phyloP scores from a whole-genome alignment of 352 stramenopile genomes.

The Aphanomyces stellatus region DNA sequence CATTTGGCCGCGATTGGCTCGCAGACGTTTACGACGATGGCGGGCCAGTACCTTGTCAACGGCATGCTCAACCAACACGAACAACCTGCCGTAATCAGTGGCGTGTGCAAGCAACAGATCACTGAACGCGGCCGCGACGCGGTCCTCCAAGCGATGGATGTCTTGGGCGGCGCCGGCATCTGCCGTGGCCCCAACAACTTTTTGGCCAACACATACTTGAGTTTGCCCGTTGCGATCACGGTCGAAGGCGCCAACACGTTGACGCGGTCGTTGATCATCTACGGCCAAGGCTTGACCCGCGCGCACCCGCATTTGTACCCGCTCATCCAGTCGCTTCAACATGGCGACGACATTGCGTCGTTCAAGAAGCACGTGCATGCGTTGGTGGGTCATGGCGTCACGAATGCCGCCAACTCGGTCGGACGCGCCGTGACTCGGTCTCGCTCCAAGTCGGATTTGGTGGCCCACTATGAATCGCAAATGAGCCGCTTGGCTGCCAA shows the following conservation, averaged over 20 bases:
- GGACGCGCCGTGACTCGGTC: conserved; percentile 82
- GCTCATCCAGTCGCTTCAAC: conserved; percentile 95
- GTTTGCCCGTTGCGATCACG: conserved; percentile 95
- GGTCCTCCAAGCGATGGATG: conserved; percentile 96
- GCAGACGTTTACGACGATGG: conserved; percentile 93
- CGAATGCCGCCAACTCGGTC: conserved; percentile 89
- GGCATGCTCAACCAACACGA: conserved; percentile 99
- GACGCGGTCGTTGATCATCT: conserved; percentile 96
- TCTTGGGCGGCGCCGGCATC: conserved; percentile 95
- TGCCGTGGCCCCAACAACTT: conserved; percentile 97
- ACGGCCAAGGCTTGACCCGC: conserved; percentile 95
- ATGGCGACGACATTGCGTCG: conserved; percentile 88
- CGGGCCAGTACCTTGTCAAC: conserved; percentile 96
- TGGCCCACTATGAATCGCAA: conserved; percentile 96
- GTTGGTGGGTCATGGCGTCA: conserved; percentile 89
- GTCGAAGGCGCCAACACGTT: conserved; percentile 98
- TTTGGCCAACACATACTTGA: conserved; percentile 93
- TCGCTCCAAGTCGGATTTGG: conserved; percentile 88
- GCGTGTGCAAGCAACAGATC: conserved; percentile 99
- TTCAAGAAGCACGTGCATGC: conserved; percentile 94
- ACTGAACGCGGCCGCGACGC: conserved; percentile 92
- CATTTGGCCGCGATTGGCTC: conserved; percentile 90
- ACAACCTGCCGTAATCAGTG: conserved; percentile 96
- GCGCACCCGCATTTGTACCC: conserved; percentile 97
- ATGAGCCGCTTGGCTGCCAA: conserved; percentile 94